Conservation (phyloP, 2,329 filamentous ascomycete genomes). For the Ceratocystis huliohia region DNA sequence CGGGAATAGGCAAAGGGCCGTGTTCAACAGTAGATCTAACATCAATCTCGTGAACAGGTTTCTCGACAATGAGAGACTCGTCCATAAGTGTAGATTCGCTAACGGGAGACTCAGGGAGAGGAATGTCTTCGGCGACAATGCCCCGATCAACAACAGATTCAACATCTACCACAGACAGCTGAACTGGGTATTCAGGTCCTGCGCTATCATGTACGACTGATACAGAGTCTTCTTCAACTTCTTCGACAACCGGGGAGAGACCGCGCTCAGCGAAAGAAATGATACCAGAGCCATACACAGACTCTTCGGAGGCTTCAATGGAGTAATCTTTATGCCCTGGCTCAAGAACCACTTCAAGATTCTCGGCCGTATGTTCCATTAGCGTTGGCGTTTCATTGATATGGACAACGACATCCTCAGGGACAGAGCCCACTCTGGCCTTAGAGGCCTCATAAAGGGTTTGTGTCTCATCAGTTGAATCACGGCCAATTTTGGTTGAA, state of each 20-base stretch:
- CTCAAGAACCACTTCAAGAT: neutral
- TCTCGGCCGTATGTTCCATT: neutral
- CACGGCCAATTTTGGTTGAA: neutral
- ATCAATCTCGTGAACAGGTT: neutral
- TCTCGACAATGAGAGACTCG: neutral
- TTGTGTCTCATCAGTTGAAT: neutral
- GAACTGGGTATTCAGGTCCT: neutral
- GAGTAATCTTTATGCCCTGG: neutral
- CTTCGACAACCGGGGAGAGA: slow-evolving; percentile 1
- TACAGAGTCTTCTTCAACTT: neutral
- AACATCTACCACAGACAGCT: neutral
- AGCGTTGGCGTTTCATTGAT: neutral
- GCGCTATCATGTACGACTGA: neutral
- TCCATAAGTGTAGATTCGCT: neutral
- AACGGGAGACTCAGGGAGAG: neutral
- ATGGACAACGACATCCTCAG: neutral
- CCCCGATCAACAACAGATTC: neutral
- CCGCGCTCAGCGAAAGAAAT: neutral
- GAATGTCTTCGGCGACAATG: neutral
- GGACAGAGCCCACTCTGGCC: neutral
- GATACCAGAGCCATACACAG: neutral
- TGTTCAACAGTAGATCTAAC: neutral
- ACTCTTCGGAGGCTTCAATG: neutral
- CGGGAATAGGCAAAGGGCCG: neutral
- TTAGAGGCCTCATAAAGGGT: neutral